Base-by-base conservation (phyloP, 108 stramenopile species). In the Conticribra weissflogii region DNA sequence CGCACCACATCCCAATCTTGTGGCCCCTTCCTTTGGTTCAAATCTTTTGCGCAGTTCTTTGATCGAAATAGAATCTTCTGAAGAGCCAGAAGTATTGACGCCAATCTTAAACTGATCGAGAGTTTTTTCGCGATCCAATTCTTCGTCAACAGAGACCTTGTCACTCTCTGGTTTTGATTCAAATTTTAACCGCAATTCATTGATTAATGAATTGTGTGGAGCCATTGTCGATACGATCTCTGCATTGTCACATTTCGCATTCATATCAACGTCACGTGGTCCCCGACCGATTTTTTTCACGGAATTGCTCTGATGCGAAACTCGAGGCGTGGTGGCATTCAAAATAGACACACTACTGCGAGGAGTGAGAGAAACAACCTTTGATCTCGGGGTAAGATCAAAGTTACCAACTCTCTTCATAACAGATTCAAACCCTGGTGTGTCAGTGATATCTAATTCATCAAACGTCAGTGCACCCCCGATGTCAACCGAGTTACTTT, bases 41-140 rank as follows among this genome's bases (percentile, higher is more conserved):
- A 74, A 74, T 36, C 45, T 54, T 33, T 28, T 53, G 33, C 58
- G 64, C 23, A 65, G 29, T 24, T 74, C 64, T 50, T 53, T 59
- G 51, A 74, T 66, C 9, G 47, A 58, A 17, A 51, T 3, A 19
- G 18, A 21, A 8, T 45, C 2, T 27, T 63, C 62, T 17, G 62
- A 50, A 25, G 62, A 49, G 18, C 50, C 50, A 48, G 62, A 50
- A 30, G 14, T 3, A 14, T 15, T 30, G 47, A 15, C 18, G 30
- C 31, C 62, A 59, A 59, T 36, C 18, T 41, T 21, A 51, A 21
- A 22, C 44, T 16, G 44, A 45, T 45, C 14, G 16, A 45, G 44
- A 45, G 16, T 33, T 41, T 44, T 44, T 19, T 53, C 17, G 17
- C 63, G 19, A 30, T 30, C 22, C 12, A 29, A 64, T 19, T 32